Percentiles rank a stretch among this genome's conserved stretches.
Evolutionary conservation across 208 protist species (phyloP).

Genomic region (Trypanosoma congolense): DNA sequence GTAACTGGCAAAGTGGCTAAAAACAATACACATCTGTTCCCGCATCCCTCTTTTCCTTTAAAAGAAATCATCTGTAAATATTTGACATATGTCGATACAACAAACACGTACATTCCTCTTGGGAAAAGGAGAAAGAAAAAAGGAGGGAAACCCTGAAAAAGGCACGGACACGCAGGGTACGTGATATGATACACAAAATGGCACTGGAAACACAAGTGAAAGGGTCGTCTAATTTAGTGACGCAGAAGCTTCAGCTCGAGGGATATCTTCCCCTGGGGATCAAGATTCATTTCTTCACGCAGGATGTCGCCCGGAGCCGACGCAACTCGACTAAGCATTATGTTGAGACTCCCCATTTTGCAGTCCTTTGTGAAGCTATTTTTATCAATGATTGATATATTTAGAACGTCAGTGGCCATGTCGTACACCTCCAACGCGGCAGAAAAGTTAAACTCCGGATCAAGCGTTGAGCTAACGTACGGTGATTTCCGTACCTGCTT

Average conservation of each 20-base stretch:
- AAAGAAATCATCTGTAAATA: too few species aligned
- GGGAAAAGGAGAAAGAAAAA: too few species aligned
- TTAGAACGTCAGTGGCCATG: slow-evolving; percentile 31
- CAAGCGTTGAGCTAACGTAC: slow-evolving; percentile 43
- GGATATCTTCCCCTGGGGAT: slow-evolving; percentile 48
- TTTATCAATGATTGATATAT: slow-evolving; percentile 60
- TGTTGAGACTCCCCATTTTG: slow-evolving; percentile 47
- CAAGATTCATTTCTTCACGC: slow-evolving; percentile 37
- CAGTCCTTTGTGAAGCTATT: slow-evolving; percentile 52
- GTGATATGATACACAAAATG: too few species aligned
- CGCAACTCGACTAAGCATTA: slow-evolving; percentile 31
- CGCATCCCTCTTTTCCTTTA: too few species aligned
- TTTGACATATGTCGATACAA: too few species aligned
- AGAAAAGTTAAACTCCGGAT: slow-evolving; percentile 65
- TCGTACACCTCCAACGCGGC: slow-evolving; percentile 48
- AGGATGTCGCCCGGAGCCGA: slow-evolving; percentile 20
- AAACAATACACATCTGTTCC: too few species aligned
- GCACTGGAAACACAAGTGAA: not conserved
- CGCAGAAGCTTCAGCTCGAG: slow-evolving; percentile 33
- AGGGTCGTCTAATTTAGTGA: slow-evolving; percentile 18
- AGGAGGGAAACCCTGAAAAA: too few species aligned
- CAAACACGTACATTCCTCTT: too few species aligned
- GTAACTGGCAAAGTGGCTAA: too few species aligned
- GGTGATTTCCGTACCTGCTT: slow-evolving; percentile 30
- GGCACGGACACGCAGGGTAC: too few species aligned